Base-by-base conservation (phyloP, 495 filamentous ascomycete species). In the Aspergillus coremiiformis region DNA sequence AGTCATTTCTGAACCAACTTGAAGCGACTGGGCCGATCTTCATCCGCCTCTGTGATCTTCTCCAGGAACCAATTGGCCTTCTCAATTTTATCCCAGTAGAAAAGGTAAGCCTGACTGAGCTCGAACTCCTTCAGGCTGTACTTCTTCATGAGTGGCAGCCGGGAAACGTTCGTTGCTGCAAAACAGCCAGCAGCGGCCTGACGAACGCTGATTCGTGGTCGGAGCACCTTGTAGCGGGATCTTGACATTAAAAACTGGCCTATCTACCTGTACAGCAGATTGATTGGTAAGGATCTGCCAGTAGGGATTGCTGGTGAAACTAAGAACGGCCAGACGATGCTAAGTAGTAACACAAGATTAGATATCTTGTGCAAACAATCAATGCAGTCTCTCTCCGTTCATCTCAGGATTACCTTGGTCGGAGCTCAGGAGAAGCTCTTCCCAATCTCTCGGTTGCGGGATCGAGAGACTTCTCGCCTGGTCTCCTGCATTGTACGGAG, bases 61-160 rank as follows among this genome's bases (percentile, higher is more conserved):
- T 92, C 87, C 20, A 93, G 75, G 72, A 93, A 93, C 64, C 77
- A 95, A 61, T 94, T 94, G 7, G 85, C 81, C 65, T 95, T 95
- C 68, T 95, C 90, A 19, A 94, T 78, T 69, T 95, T 95, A 65
- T 95, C 89, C 83, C 86, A 94, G 78, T 88, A 95, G 73, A 90
- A 93, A n/a, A 94, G 78, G 59, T 93, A 95, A 2, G 84, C 80
- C 60, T 95, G 90, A 29, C 82, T 87, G 1, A 95, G 78, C 71
- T 95, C 85, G 62, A 87, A 91, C n/a, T 78, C 69, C n/a, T 78
- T 70, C 8, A 94, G 78, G 43, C 81, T 79, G 63, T 92, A 86
- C 56, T 83, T 81, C 63, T 86, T 83, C 80, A 93, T 93, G 32
- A 94, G 69, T 0, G 87, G 84, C 5, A 94, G 75, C 8, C 89